These are phyloP conservation scores for Aaosphaeria arxii DNA, from an alignment of 2,329 filamentous ascomycete species.

Conservation along the genomic window DNA sequence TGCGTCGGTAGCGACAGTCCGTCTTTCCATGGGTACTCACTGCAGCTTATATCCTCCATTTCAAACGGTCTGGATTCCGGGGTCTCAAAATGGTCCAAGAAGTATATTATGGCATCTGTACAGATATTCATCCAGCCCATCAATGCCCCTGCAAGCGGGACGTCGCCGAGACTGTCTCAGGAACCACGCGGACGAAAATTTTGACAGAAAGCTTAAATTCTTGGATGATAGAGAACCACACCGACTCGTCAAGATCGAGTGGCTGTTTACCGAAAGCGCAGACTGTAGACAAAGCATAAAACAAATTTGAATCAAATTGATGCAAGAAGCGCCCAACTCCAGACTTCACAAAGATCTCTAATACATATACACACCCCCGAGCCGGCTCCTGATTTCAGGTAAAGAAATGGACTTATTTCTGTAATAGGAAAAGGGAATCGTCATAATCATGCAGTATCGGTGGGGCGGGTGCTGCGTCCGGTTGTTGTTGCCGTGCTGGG, in stretches of 20 bases:
- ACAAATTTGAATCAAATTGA: constrained; percentile 17
- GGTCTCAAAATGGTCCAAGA: constrained; percentile 26
- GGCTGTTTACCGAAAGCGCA: constrained; percentile 4
- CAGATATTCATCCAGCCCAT: constrained; percentile 12
- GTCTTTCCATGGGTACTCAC: neutral
- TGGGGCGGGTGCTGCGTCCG: constrained; percentile 37
- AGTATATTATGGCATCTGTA: constrained; percentile 19
- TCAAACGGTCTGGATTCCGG: constrained; percentile 27
- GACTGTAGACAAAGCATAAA: constrained; percentile 10
- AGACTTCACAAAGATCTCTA: constrained; percentile 16
- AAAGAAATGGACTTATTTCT: constrained; percentile 11
- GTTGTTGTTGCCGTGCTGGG: constrained; percentile 55
- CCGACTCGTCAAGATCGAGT: constrained; percentile 7
- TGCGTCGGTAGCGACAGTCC: neutral
- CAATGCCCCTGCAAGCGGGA: constrained; percentile 22
- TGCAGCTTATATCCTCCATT: constrained; percentile 26
- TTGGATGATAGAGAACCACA: neutral
- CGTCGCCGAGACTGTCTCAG: constrained; percentile 17
- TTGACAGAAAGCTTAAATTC: constrained; percentile 11
- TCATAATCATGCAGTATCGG: constrained; percentile 31
- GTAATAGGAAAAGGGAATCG: constrained; percentile 11
- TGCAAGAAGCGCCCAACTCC: constrained; percentile 28
- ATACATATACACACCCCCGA: constrained; percentile 25
- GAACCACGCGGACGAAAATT: constrained; percentile 1
- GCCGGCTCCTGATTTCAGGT: constrained; percentile 14